phyloP scores from a whole-genome alignment of 176 grass and related monocot species.

The Puccinellia tenuiflora region DNA sequence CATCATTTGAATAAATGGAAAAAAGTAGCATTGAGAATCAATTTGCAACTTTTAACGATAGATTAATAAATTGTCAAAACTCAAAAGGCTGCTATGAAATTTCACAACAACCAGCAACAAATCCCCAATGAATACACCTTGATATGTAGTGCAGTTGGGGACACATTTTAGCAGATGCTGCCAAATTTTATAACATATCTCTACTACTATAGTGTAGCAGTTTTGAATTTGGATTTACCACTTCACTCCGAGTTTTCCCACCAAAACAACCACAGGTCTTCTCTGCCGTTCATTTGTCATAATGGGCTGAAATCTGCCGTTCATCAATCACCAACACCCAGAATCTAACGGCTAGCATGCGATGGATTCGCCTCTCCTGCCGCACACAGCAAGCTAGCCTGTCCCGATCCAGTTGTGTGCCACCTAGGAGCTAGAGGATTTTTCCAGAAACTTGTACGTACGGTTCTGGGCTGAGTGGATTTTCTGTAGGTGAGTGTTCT shows the following conservation, averaged over 20 bases:
- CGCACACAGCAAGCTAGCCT: background rate
- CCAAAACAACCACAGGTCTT: background rate
- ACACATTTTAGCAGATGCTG: background rate
- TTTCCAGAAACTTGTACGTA: background rate
- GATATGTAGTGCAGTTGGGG: background rate
- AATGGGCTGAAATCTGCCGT: no score
- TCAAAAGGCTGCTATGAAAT: background rate
- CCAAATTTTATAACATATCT: background rate
- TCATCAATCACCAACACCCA: no score
- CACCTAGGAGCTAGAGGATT: background rate
- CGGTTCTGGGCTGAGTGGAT: background rate
- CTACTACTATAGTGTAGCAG: background rate
- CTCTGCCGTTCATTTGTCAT: background rate
- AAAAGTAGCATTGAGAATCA: background rate
- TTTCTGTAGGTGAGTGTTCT: background rate
- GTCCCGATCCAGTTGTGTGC: background rate
- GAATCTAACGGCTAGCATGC: background rate
- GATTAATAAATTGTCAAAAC: background rate
- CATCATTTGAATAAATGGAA: background rate
- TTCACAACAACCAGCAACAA: background rate
- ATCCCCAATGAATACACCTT: background rate
- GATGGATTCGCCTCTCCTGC: background rate
- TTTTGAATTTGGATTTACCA: background rate
- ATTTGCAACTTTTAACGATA: background rate
- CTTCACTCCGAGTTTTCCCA: background rate